A percentile compares a stretch with the other conserved stretches of the same genome.
These are phyloP conservation scores for Trypanosoma cruzi DNA, from an alignment of 208 protist species.

Conservation along the genomic window DNA sequence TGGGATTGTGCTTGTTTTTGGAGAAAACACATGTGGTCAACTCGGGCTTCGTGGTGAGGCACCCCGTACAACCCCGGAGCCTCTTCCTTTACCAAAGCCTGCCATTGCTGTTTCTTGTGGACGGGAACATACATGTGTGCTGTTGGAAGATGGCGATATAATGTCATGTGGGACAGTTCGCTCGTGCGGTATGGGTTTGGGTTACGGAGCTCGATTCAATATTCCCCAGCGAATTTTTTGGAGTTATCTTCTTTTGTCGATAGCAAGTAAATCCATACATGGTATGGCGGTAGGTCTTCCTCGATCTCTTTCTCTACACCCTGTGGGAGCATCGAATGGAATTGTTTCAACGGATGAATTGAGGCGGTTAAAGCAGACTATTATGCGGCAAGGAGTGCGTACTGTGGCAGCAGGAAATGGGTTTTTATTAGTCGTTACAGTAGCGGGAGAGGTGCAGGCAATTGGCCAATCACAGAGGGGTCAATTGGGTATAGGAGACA, in stretches of 20 bases:
- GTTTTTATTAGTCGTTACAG: conserved; percentile 61
- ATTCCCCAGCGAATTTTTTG: conserved; percentile 49
- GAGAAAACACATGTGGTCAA: conserved; percentile 62
- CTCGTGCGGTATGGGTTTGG: conserved; percentile 46
- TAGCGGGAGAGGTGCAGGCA: conserved; percentile 38
- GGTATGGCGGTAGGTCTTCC: conserved; percentile 39
- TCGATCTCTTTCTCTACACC: conserved; percentile 41
- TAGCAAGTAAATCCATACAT: conserved; percentile 46
- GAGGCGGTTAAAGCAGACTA: conserved; percentile 36
- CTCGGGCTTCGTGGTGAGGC: conserved; percentile 44
- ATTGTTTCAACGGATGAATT: conserved; percentile 27
- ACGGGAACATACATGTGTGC: conserved; percentile 56
- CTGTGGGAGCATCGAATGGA: conserved; percentile 35
- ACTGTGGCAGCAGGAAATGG: conserved; percentile 43
- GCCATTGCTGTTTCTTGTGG: conserved; percentile 66
- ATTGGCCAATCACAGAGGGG: conserved; percentile 58
- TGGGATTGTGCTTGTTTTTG: conserved; percentile 74
- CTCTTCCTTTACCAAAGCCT: conserved; percentile 40
- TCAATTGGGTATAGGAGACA: conserved; percentile 60
- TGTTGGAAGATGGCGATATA: conserved; percentile 74
- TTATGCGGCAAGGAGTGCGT: conserved; percentile 40
- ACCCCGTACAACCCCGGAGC: conserved; percentile 30
- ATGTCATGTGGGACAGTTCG: conserved; percentile 60
- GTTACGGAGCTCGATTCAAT: conserved; percentile 35
- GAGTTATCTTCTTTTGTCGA: conserved; percentile 52